Percentiles rank a stretch among this genome's conserved stretches.
Evolutionary conservation across 163 green algal species (phyloP).

Genomic region (Picocystis sp.): DNA sequence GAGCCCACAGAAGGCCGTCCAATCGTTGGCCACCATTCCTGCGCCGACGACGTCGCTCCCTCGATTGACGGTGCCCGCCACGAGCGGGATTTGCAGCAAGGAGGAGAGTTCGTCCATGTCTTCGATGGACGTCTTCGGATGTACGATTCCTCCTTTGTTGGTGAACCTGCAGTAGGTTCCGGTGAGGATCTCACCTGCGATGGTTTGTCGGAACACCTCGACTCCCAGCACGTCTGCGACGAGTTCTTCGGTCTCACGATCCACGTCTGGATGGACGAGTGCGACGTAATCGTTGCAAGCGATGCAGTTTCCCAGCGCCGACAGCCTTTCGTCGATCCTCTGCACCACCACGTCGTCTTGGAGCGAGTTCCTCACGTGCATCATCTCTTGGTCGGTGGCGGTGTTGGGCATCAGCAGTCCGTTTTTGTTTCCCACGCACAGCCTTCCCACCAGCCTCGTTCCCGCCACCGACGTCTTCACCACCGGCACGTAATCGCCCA

Average conservation of each 20-base stretch:
- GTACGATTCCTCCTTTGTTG: conserved; percentile 89
- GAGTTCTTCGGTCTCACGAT: conserved; percentile 89
- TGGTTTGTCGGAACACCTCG: conserved; percentile 92
- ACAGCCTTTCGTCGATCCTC: conserved; percentile 92
- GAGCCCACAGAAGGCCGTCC: conserved; percentile 85
- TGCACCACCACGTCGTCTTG: conserved; percentile 94
- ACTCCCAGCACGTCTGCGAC: conserved; percentile 91
- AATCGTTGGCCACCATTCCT: conserved; percentile 91
- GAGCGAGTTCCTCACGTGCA: conserved; percentile 89
- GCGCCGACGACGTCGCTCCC: conserved; percentile 91
- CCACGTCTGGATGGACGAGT: conserved; percentile 94
- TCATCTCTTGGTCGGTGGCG: conserved; percentile 90
- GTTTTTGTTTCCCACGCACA: conserved; percentile 94
- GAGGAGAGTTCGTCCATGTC: conserved; percentile 94
- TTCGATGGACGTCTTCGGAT: conserved; percentile 85
- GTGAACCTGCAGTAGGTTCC: conserved; percentile 84
- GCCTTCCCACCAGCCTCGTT: conserved; percentile 77
- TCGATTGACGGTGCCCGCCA: conserved; percentile 95
- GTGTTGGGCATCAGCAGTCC: conserved; percentile 89
- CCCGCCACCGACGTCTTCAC: conserved; percentile 84
- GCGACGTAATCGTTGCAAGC: conserved; percentile 97
- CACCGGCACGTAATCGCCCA: conserved; percentile 91
- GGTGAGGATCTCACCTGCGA: conserved; percentile 86
- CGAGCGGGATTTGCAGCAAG: conserved; percentile 78
- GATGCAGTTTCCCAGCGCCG: conserved; percentile 95